phyloP scores from a whole-genome alignment of 192 early-diverging fungal genomes.

The Spinellus fusiger region DNA sequence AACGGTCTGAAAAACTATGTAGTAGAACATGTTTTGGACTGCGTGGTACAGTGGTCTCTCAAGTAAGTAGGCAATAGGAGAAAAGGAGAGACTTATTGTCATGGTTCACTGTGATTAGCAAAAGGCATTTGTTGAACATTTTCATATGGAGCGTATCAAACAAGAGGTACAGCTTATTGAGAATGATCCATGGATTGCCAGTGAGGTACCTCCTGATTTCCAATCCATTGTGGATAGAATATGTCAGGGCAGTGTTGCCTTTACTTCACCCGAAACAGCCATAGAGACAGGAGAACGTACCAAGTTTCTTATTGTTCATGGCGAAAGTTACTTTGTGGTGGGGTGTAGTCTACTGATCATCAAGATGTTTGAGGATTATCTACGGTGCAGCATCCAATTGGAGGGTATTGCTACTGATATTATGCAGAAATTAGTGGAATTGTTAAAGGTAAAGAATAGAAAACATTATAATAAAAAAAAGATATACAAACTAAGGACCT shows the following conservation, averaged over 20 bases:
- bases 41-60: slow-evolving; percentile 80
- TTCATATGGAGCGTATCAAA: slow-evolving; percentile 88
- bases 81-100: not conserved
- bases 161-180: slow-evolving; percentile 86
- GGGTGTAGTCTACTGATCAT: slow-evolving; percentile 83
- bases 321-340: slow-evolving; percentile 80
- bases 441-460: slow-evolving; percentile 59
- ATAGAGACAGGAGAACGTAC: slow-evolving; percentile 23
- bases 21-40: slow-evolving; percentile 88
- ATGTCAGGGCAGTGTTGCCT: slow-evolving; percentile 38
- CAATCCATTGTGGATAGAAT: slow-evolving; percentile 79
- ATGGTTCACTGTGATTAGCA: slow-evolving; percentile 43
- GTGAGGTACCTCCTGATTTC: slow-evolving; percentile 91
- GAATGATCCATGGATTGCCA: slow-evolving; percentile 94
- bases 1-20: slow-evolving; percentile 69
- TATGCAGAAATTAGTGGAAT: slow-evolving; percentile 81
- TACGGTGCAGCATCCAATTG: slow-evolving; percentile 78
- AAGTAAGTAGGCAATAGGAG: slow-evolving; percentile 40
- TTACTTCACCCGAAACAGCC: slow-evolving; percentile 13
- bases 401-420: slow-evolving; percentile 76
- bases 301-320: slow-evolving; percentile 69
- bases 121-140: slow-evolving; percentile 86
- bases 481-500: too few relatives aligned
- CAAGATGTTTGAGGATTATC: slow-evolving; percentile 89
- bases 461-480: too few relatives aligned